Percentiles rank a stretch among this genome's conserved stretches.
phyloP scores from a whole-genome alignment of 768 basidiomycete genomes.

The Pisolithus microcarpus region DNA sequence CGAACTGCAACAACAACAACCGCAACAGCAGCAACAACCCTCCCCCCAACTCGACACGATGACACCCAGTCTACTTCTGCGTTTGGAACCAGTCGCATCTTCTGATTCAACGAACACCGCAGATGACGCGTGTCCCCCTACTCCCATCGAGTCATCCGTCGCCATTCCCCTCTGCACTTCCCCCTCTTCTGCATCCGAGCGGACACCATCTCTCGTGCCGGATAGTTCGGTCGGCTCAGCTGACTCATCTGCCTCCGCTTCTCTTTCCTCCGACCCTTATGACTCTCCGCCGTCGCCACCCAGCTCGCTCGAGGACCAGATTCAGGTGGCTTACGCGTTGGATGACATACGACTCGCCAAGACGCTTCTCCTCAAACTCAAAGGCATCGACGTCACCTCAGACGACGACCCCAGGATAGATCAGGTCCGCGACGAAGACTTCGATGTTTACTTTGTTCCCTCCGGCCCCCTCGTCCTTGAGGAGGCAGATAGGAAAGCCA shows the following conservation, averaged over 20 bases:
- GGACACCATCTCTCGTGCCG: slow-evolving; percentile 2
- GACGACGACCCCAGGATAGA: slow-evolving; percentile 60
- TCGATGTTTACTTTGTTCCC: slow-evolving; percentile 33
- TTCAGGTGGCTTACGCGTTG: slow-evolving; percentile 59
- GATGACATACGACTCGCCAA: slow-evolving; percentile 64
- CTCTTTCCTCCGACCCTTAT: slow-evolving; percentile 33
- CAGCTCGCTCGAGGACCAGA: slow-evolving; percentile 50
- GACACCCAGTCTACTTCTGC: background rate
- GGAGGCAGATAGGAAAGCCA: slow-evolving; percentile 35
- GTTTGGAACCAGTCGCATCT: background rate
- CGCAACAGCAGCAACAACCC: slow-evolving; percentile 5
- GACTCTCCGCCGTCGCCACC: slow-evolving; percentile 40
- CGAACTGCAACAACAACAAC: slow-evolving; percentile 9
- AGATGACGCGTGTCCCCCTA: background rate
- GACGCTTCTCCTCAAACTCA: slow-evolving; percentile 53
- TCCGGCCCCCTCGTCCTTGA: slow-evolving; percentile 34
- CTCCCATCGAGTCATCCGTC: background rate
- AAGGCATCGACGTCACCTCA: slow-evolving; percentile 50
- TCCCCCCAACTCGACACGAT: background rate
- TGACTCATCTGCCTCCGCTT: slow-evolving; percentile 17
- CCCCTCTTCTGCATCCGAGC: background rate
- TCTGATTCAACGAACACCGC: background rate
- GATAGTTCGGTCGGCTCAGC: slow-evolving; percentile 8
- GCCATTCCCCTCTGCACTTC: slow-evolving; percentile 6
- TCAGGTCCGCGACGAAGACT: slow-evolving; percentile 46